Conservation (phyloP, 2,329 filamentous ascomycete genomes). For the Aspergillus tubingensis region DNA sequence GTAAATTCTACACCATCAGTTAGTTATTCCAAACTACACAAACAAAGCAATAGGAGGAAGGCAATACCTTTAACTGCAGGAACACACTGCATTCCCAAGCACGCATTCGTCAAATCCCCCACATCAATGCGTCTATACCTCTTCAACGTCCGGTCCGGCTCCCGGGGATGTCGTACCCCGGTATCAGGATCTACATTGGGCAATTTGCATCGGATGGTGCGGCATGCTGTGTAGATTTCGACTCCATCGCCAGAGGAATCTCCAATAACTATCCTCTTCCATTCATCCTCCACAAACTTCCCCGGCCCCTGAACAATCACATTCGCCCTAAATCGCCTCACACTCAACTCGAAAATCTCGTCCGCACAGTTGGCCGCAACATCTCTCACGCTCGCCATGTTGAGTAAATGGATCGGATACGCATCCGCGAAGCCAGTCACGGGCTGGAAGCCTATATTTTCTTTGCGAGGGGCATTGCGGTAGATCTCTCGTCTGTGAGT, state of each 20-base stretch:
- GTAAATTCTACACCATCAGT: conserved; percentile 29
- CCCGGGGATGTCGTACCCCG: conserved; percentile 48
- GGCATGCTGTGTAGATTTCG: conserved; percentile 53
- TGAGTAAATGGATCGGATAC: conserved; percentile 60
- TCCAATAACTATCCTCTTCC: conserved; percentile 51
- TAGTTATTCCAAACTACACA: not conserved
- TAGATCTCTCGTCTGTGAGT: conserved; percentile 51
- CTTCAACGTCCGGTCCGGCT: conserved; percentile 54
- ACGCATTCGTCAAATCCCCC: conserved; percentile 51
- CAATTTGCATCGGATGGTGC: conserved; percentile 60
- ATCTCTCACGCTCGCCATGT: conserved; percentile 56
- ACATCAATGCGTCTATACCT: conserved; percentile 54
- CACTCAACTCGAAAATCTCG: conserved; percentile 48
- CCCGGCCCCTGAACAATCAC: conserved; percentile 56
- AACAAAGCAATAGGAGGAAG: not conserved
- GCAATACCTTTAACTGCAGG: conserved; percentile 30
- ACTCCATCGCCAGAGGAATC: conserved; percentile 16
- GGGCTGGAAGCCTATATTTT: conserved; percentile 55
- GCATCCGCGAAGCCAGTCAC: conserved; percentile 60
- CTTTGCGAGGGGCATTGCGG: conserved; percentile 55
- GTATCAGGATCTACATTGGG: conserved; percentile 62
- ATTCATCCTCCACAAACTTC: conserved; percentile 59
- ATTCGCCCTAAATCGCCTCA: conserved; percentile 60
- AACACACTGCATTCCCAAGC: conserved; percentile 57
- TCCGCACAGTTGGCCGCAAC: conserved; percentile 47